Percentiles rank a stretch among this genome's conserved stretches.
phyloP scores from a whole-genome alignment of 208 protist genomes.

The Kentomonas sorsogonicus region DNA sequence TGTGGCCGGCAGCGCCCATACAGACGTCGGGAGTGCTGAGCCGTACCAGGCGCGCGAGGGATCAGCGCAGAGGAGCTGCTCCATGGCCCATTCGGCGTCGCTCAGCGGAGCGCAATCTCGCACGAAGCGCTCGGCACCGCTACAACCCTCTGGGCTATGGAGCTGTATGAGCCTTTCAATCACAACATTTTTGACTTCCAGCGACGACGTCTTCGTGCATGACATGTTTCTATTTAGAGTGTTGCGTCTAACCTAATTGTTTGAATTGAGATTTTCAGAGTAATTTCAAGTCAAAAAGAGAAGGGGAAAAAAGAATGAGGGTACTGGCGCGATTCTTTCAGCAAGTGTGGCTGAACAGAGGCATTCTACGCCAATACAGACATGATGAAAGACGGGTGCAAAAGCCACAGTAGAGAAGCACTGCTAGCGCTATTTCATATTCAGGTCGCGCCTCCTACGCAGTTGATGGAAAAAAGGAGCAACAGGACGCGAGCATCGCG shows the following conservation, averaged over 20 bases:
- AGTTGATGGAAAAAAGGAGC: background rate
- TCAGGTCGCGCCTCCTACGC: too few species aligned
- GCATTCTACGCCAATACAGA: too few species aligned
- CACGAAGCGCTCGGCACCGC: slow-evolving; percentile 32
- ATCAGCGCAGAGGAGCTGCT: slow-evolving; percentile 59
- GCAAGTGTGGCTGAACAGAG: too few species aligned
- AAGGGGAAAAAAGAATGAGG: too few species aligned
- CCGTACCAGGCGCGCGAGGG: slow-evolving; percentile 48
- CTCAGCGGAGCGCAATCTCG: slow-evolving; percentile 31
- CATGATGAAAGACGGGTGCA: too few species aligned
- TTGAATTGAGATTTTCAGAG: too few species aligned
- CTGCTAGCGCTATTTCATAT: too few species aligned
- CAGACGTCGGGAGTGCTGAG: slow-evolving; percentile 31
- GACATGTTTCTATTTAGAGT: slow-evolving; percentile 5
- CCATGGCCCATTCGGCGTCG: slow-evolving; percentile 78
- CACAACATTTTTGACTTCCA: slow-evolving; percentile 19
- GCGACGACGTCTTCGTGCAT: background rate
- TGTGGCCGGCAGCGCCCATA: slow-evolving; percentile 68
- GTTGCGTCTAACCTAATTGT: background rate
- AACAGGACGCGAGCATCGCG: background rate
- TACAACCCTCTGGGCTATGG: background rate
- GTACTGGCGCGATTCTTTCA: too few species aligned
- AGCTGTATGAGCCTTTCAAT: slow-evolving; percentile 15
- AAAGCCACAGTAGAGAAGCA: too few species aligned
- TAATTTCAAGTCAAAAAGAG: too few species aligned